Conservation (phyloP, 2,329 filamentous ascomycete genomes). For the Penicillium sp. region DNA sequence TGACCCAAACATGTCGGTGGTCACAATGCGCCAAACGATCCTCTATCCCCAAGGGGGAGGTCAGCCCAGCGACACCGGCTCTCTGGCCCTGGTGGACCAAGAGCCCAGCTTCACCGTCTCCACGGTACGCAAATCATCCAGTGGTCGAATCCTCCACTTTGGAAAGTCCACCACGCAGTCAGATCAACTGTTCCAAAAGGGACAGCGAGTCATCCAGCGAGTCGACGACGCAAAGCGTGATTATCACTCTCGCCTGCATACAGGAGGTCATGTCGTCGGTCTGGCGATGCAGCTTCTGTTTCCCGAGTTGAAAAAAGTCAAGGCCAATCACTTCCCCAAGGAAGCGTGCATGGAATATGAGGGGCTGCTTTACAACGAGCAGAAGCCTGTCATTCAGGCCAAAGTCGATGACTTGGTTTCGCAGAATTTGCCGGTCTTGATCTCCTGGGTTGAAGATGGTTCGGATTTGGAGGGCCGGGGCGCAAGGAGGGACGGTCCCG, state of each 20-base stretch:
- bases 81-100: constrained; percentile 10
- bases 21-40: constrained; percentile 22
- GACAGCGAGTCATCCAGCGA: constrained; percentile 17
- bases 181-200: constrained; percentile 6
- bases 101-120: constrained; percentile 18
- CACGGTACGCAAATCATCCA: constrained; percentile 21
- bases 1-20: constrained; percentile 11
- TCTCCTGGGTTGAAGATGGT: constrained; percentile 23
- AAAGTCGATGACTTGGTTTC: constrained; percentile 24
- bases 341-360: constrained; percentile 26
- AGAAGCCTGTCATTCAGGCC: constrained; percentile 24
- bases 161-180: constrained; percentile 9
- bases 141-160: constrained; percentile 24
- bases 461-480: constrained; percentile 14
- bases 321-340: constrained; percentile 26
- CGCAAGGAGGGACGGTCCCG: constrained; percentile 14
- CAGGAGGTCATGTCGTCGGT: constrained; percentile 27
- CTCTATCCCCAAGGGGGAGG: constrained; percentile 27
- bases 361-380: constrained; percentile 25
- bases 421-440: constrained; percentile 16
- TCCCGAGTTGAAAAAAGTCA: constrained; percentile 23
- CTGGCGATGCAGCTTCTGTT: constrained; percentile 24
- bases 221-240: constrained; percentile 23
- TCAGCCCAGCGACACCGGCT: constrained; percentile 25
- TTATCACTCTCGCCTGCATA: constrained; percentile 27